These are phyloP conservation scores for Sporothrix protearum DNA, from an alignment of 2,329 filamentous ascomycete species.

Conservation along the genomic window DNA sequence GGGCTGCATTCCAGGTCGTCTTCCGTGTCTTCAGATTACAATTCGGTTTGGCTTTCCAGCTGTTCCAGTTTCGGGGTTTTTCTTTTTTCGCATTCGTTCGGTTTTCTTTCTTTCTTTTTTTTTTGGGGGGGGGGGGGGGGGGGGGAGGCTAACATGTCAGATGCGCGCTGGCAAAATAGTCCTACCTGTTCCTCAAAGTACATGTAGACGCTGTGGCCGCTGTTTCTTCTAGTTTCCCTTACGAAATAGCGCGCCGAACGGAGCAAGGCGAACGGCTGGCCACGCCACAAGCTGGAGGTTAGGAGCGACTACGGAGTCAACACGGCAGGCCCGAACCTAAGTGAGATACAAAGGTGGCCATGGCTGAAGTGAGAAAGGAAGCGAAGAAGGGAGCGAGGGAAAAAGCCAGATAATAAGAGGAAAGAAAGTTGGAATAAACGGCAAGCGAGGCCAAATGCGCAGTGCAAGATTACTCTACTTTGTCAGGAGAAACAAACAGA, in stretches of 20 bases:
- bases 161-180: background rate
- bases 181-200: background rate
- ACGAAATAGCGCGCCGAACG: background rate
- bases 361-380: background rate
- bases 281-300: background rate
- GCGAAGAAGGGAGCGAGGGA: background rate
- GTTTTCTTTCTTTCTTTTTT: background rate
- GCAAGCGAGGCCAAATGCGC: background rate
- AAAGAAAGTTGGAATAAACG: too few relatives aligned
- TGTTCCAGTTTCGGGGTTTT: background rate
- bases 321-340: slow-evolving; percentile 1
- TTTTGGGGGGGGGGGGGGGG: too few relatives aligned
- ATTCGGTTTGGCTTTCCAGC: background rate
- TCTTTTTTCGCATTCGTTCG: background rate
- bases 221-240: background rate
- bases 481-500: background rate
- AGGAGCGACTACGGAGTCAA: slow-evolving; percentile 1
- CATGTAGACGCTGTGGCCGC: background rate
- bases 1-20: background rate
- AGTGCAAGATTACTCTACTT: too few relatives aligned
- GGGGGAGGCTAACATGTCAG: too few relatives aligned
- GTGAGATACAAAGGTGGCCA: background rate
- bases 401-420: background rate
- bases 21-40: background rate
- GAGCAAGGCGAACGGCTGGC: slow-evolving; percentile 2